Percentiles rank a stretch among this genome's conserved stretches.
Conservation (phyloP, 768 basidiomycete species). For the Dioszegia crocea region DNA sequence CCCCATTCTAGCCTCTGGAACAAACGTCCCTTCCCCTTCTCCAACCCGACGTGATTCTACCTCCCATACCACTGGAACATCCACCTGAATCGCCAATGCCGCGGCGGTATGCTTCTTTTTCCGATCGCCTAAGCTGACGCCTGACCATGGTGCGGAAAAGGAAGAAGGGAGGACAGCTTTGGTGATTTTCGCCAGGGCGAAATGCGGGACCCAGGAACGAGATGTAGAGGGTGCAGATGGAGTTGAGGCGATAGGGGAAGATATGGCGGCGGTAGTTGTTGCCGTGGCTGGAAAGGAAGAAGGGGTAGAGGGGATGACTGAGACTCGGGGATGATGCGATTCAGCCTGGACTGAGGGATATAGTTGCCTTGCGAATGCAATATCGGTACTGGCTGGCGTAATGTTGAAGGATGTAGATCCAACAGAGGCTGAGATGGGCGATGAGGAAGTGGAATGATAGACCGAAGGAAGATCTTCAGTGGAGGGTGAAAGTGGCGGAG, state of each 20-base stretch:
- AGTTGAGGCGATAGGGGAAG: not conserved
- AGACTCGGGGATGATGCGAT: not conserved
- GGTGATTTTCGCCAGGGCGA: constrained; percentile 30
- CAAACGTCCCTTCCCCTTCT: not conserved
- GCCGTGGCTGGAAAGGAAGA: not conserved
- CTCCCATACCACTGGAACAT: not conserved
- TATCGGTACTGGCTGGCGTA: not conserved
- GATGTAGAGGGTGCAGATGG: not conserved
- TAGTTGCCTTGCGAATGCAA: not conserved
- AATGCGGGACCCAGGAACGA: constrained; percentile 33
- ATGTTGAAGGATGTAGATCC: not conserved
- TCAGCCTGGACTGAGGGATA: not conserved
- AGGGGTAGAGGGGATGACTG: constrained; percentile 2
- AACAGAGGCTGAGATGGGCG: no score
- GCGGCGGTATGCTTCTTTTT: not conserved
- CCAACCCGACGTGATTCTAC: not conserved
- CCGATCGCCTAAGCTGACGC: constrained; percentile 15
- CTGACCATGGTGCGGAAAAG: constrained; percentile 9
- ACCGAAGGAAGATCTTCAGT: no score
- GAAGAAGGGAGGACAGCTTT: constrained; percentile 31
- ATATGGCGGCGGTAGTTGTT: no score
- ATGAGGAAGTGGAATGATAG: no score
- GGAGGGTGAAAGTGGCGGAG: not conserved
- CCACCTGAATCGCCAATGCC: not conserved
- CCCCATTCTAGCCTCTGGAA: not conserved